Evolutionary conservation across 2,329 filamentous ascomycete species (phyloP).

Genomic region (Nothomitra cinnamomea): DNA sequence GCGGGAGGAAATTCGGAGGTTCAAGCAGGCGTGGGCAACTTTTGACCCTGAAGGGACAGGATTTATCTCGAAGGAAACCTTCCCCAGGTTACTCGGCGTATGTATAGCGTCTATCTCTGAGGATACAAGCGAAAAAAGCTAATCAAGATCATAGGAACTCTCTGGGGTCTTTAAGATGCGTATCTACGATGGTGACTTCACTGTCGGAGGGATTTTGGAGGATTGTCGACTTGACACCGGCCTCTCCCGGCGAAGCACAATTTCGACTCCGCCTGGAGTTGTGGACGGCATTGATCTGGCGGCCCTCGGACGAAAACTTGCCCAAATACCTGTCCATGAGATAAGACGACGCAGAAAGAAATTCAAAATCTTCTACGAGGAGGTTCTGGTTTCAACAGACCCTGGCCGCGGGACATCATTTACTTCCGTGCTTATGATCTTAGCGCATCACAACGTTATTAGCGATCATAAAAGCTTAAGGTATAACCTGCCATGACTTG

Average conservation of each 20-base stretch:
- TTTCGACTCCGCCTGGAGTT: constrained; percentile 22
- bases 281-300: constrained; percentile 50
- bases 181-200: constrained; percentile 83
- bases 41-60: constrained; percentile 85
- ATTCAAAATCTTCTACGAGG: constrained; percentile 93
- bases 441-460: constrained; percentile 97
- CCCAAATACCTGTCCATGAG: constrained; percentile 53
- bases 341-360: constrained; percentile 60
- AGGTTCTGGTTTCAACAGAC: constrained; percentile 86
- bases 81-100: constrained; percentile 71
- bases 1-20: constrained; percentile 83
- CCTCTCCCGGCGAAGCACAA: constrained; percentile 32
- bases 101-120: too few species aligned
- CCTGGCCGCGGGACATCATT: constrained; percentile 82
- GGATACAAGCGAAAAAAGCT: constrained; percentile 5
- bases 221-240: constrained; percentile 49
- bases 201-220: constrained; percentile 68
- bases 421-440: constrained; percentile 79
- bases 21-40: constrained; percentile 96
- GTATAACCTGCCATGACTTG: too few species aligned
- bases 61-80: constrained; percentile 77
- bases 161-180: constrained; percentile 96
- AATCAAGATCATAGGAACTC: constrained; percentile 39
- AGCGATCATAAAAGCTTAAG: constrained; percentile 89
- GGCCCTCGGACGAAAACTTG: constrained; percentile 56